A percentile compares a stretch with the other conserved stretches of the same genome.
These are phyloP conservation scores for Phlegmacium glaucopus DNA, from an alignment of 768 basidiomycete species.

Conservation along the genomic window DNA sequence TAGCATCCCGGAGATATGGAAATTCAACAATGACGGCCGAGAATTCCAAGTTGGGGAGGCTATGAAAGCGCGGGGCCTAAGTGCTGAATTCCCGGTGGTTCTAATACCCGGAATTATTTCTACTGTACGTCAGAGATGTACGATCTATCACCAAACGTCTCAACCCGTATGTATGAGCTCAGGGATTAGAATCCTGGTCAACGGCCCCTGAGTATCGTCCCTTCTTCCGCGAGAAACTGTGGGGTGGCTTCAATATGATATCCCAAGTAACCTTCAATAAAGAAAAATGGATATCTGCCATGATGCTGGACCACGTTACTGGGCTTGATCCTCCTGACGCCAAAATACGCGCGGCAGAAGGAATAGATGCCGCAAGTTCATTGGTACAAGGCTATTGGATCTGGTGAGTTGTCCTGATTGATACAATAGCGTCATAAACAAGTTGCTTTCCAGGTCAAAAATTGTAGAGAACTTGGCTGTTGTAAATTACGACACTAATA, in stretches of 20 bases:
- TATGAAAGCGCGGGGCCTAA: conserved; percentile 60
- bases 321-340: conserved; percentile 85
- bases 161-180: background rate
- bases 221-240: conserved; percentile 90
- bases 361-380: conserved; percentile 84
- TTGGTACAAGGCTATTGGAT: conserved; percentile 95
- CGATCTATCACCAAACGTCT: background rate
- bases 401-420: conserved; percentile 45
- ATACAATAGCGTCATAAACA: background rate
- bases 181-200: conserved; percentile 93
- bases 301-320: conserved; percentile 88
- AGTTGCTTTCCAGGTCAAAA: conserved; percentile 59
- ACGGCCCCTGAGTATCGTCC: conserved; percentile 79
- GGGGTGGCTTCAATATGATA: conserved; percentile 81
- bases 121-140: conserved; percentile 47
- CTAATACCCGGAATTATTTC: conserved; percentile 91
- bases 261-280: conserved; percentile 80
- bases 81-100: conserved; percentile 74
- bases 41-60: conserved; percentile 77
- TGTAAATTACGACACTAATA: conserved; percentile 90
- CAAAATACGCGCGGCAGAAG: conserved; percentile 90
- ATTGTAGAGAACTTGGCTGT: conserved; percentile 94
- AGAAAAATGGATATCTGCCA: conserved; percentile 85
- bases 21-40: conserved; percentile 73
- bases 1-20: conserved; percentile 79